A percentile compares a stretch with the other conserved stretches of the same genome.
phyloP scores from a whole-genome alignment of 2,329 filamentous ascomycete species.

The Cryphonectria carpinicola region DNA sequence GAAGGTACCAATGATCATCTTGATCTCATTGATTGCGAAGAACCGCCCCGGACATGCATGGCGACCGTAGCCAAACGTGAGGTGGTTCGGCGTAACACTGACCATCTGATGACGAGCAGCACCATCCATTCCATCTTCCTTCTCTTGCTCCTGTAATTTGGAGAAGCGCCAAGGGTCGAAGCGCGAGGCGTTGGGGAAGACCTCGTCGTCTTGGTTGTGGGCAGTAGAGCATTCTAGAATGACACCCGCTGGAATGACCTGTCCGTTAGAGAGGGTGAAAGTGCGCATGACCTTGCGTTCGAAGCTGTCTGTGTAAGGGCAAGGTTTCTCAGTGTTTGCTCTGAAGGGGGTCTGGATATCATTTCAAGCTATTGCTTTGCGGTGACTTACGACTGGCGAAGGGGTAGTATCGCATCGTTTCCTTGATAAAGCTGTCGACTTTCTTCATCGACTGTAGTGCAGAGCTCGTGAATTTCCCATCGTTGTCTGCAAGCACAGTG shows the following conservation, averaged over 20 bases:
- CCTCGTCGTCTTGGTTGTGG: background rate
- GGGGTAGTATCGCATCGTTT: background rate
- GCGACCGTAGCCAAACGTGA: conserved; percentile 40
- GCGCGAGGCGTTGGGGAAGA: conserved; percentile 45
- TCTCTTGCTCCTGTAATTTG: background rate
- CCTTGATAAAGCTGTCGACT: background rate
- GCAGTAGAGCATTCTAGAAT: background rate
- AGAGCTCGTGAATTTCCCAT: background rate
- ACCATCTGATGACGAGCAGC: conserved; percentile 39
- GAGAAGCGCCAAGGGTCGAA: conserved; percentile 44
- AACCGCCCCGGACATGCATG: conserved; percentile 40
- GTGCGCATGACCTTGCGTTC: background rate
- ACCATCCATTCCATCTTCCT: background rate
- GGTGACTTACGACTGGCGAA: background rate
- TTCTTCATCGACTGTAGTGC: background rate
- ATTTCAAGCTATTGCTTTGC: background rate
- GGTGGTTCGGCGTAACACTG: conserved; percentile 36
- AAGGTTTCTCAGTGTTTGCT: background rate
- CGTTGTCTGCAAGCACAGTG: background rate
- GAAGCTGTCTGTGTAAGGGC: background rate
- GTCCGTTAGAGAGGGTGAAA: background rate
- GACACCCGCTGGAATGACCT: background rate
- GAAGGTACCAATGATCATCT: conserved; percentile 32
- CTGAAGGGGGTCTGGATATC: background rate
- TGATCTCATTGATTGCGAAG: conserved; percentile 35